A percentile compares a stretch with the other conserved stretches of the same genome.
phyloP scores from a whole-genome alignment of 345 rosid species.

The Excoecaria agallocha region DNA sequence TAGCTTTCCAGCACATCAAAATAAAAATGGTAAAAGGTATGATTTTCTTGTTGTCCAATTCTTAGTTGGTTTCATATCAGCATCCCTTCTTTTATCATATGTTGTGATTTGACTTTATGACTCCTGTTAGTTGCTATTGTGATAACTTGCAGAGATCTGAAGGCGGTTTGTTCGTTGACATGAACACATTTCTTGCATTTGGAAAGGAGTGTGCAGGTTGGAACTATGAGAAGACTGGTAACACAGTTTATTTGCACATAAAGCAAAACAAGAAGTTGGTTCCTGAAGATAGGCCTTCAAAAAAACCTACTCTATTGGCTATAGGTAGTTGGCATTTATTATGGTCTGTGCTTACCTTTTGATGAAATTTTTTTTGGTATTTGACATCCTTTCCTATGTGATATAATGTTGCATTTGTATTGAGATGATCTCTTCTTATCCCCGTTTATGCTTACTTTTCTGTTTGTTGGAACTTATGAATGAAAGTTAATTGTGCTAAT shows the following conservation, averaged over 20 bases:
- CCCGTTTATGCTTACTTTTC: not conserved
- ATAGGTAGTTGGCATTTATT: constrained; percentile 51
- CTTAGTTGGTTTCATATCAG: not conserved
- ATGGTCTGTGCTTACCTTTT: not conserved
- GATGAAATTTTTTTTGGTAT: not conserved
- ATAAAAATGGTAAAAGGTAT: not conserved
- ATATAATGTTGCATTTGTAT: not conserved
- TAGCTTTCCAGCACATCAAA: not conserved
- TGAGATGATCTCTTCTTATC: not conserved
- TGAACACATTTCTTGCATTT: constrained; percentile 87
- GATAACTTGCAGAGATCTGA: constrained; percentile 64
- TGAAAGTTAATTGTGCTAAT: not conserved
- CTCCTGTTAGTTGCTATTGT: not conserved
- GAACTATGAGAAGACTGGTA: constrained; percentile 89
- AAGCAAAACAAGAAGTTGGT: constrained; percentile 68
- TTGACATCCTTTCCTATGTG: not conserved
- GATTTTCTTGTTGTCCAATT: not conserved
- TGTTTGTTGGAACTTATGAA: not conserved
- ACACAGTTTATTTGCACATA: constrained; percentile 83
- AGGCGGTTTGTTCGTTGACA: constrained; percentile 87
- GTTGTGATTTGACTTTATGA: not conserved
- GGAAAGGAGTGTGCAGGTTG: constrained; percentile 82
- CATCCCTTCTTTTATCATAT: not conserved
- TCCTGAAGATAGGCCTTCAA: constrained; percentile 84
- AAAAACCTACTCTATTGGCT: constrained; percentile 88